A percentile compares a stretch with the other conserved stretches of the same genome.
Evolutionary conservation across 495 filamentous ascomycete genomes (phyloP).

Genomic region (Annulohypoxylon maeteangense): DNA sequence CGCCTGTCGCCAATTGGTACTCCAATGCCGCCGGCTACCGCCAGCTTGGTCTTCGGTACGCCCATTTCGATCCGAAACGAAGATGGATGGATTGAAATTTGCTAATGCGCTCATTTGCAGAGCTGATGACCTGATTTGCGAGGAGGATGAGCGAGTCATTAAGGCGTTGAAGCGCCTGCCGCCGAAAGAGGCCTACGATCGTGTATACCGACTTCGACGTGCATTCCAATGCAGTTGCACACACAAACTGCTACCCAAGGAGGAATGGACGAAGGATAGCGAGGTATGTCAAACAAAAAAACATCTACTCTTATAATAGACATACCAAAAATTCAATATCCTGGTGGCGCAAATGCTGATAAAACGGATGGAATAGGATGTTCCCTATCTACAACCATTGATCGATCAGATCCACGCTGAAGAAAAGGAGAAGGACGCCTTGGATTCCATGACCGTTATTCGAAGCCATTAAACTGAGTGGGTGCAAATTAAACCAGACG

Average conservation of each 20-base stretch:
- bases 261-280: slow-evolving; percentile 74
- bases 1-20: slow-evolving; percentile 86
- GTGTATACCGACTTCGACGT: slow-evolving; percentile 93
- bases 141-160: slow-evolving; percentile 87
- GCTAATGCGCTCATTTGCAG: slow-evolving; percentile 58
- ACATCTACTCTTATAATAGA: neutral
- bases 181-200: slow-evolving; percentile 92
- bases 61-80: neutral
- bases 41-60: slow-evolving; percentile 89
- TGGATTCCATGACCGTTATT: slow-evolving; percentile 80
- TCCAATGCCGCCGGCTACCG: slow-evolving; percentile 87
- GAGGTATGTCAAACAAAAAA: slow-evolving; percentile 42
- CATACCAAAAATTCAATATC: neutral
- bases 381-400: slow-evolving; percentile 80
- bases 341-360: slow-evolving; percentile 11
- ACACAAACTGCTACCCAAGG: slow-evolving; percentile 84
- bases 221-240: slow-evolving; percentile 82
- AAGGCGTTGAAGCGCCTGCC: slow-evolving; percentile 89
- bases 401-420: slow-evolving; percentile 87
- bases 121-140: slow-evolving; percentile 90
- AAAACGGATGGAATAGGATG: slow-evolving; percentile 65
- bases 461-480: slow-evolving; percentile 58
- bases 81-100: neutral
- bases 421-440: slow-evolving; percentile 78
- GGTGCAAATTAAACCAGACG: slow-evolving; percentile 1